Conservation (phyloP, 1,139 yeast species). For the Yamadazyma membranifaciens region DNA sequence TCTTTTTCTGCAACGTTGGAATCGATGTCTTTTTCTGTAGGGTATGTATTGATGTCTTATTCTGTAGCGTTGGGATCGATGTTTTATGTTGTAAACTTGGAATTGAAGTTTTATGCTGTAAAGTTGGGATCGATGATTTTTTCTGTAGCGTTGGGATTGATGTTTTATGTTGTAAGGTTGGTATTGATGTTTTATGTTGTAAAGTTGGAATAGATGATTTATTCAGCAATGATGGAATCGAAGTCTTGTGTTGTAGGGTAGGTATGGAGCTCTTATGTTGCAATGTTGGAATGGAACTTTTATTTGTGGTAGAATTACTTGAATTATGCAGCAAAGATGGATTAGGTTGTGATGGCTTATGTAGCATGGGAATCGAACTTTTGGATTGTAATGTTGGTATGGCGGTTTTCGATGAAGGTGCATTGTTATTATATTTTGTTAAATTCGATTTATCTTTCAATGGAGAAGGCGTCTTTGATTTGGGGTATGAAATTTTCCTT, state of each 20-base stretch:
- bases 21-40: background rate
- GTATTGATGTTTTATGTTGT: slow-evolving; percentile 15
- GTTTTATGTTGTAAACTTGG: slow-evolving; percentile 15
- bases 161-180: slow-evolving; percentile 12
- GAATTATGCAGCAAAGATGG: slow-evolving; percentile 8
- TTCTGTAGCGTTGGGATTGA: slow-evolving; percentile 14
- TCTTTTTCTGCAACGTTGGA: background rate
- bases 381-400: slow-evolving; percentile 16
- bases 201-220: slow-evolving; percentile 3
- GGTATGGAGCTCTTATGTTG: slow-evolving; percentile 9
- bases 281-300: slow-evolving; percentile 6
- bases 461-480: slow-evolving; percentile 11
- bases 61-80: slow-evolving; percentile 17
- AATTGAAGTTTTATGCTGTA: slow-evolving; percentile 15
- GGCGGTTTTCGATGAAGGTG: slow-evolving; percentile 10
- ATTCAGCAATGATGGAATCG: background rate
- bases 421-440: slow-evolving; percentile 9
- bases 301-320: slow-evolving; percentile 9
- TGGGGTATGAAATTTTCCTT: slow-evolving; percentile 16
- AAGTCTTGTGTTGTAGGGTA: background rate
- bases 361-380: background rate
- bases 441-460: slow-evolving; percentile 8
- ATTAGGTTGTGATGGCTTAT: slow-evolving; percentile 1
- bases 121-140: slow-evolving; percentile 15
- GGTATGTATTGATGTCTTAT: slow-evolving; percentile 9